Conservation (phyloP, 1,284 basidiomycete species). For the Leccinum griseonigrum region DNA sequence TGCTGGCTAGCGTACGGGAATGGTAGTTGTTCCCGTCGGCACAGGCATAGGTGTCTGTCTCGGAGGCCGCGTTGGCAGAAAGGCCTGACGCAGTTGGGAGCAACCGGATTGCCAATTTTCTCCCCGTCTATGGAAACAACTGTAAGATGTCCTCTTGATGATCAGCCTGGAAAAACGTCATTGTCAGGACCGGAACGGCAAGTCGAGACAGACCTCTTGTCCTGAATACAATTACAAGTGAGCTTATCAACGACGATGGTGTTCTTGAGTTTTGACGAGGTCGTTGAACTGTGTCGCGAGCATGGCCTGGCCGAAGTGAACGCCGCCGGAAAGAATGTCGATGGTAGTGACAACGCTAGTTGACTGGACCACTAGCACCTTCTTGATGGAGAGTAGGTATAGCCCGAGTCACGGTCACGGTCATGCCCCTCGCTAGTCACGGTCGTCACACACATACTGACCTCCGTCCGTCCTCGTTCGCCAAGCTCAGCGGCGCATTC, state of each 20-base stretch:
- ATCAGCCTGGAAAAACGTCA: slow-evolving; percentile 56
- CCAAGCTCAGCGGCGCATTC: slow-evolving; percentile 55
- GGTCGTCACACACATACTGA: too few relatives aligned
- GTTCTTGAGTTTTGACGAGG: slow-evolving; percentile 70
- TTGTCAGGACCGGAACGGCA: slow-evolving; percentile 22
- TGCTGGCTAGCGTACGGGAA: slow-evolving; percentile 14
- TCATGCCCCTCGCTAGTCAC: too few relatives aligned
- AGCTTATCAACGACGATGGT: slow-evolving; percentile 77
- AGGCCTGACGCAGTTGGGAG: slow-evolving; percentile 21
- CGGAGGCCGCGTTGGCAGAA: neutral
- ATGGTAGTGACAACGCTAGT: slow-evolving; percentile 35
- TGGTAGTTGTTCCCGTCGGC: slow-evolving; percentile 7
- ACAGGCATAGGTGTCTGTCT: slow-evolving; percentile 6
- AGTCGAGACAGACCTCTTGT: slow-evolving; percentile 58
- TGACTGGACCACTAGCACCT: slow-evolving; percentile 48
- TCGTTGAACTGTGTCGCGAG: slow-evolving; percentile 89
- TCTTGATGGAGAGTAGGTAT: slow-evolving; percentile 80
- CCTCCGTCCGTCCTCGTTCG: slow-evolving; percentile 47
- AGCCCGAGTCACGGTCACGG: slow-evolving; percentile 36
- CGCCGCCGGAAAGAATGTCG: slow-evolving; percentile 79
- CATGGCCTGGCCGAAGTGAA: slow-evolving; percentile 89
- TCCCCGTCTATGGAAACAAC: slow-evolving; percentile 51
- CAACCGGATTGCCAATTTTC: slow-evolving; percentile 76
- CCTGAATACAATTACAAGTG: slow-evolving; percentile 84
- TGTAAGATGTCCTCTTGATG: slow-evolving; percentile 60